Evolutionary conservation across 768 basidiomycete species (phyloP).

Genomic region (Clavaria fumosa): DNA sequence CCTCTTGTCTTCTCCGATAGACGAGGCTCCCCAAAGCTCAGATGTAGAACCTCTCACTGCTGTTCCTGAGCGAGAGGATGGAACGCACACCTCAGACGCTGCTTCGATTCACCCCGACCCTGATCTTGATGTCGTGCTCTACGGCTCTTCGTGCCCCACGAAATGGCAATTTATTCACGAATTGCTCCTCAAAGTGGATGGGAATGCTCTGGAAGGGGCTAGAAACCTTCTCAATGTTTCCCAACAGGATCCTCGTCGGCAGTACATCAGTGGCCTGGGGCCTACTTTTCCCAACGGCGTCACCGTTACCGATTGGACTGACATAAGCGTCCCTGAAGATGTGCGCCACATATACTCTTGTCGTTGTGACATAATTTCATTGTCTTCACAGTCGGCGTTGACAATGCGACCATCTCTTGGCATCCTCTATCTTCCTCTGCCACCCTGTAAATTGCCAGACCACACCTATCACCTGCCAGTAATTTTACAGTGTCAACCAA

Average conservation of each 20-base stretch:
- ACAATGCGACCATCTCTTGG: slow-evolving; percentile 43
- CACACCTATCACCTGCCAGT: slow-evolving; percentile 17
- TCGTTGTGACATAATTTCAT: slow-evolving; percentile 23
- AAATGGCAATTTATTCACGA: slow-evolving; percentile 48
- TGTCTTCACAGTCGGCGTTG: slow-evolving; percentile 24
- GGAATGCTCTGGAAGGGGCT: too few species aligned
- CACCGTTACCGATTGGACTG: neutral
- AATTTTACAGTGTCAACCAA: neutral
- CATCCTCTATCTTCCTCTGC: slow-evolving; percentile 42
- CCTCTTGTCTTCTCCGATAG: too few species aligned
- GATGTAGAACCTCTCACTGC: too few species aligned
- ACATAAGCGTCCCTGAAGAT: too few species aligned
- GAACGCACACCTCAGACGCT: too few species aligned
- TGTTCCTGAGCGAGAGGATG: too few species aligned
- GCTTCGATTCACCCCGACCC: slow-evolving; percentile 17
- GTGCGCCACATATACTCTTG: too few species aligned
- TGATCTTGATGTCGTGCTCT: slow-evolving; percentile 50
- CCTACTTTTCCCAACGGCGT: neutral
- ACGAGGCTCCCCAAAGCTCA: too few species aligned
- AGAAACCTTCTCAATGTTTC: neutral
- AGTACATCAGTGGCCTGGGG: neutral
- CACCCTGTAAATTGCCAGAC: slow-evolving; percentile 22
- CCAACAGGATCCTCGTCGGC: neutral
- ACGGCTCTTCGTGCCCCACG: slow-evolving; percentile 40
- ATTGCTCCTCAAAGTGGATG: too few species aligned